Conservation (phyloP, 208 protist genomes). For the Trypanosoma boissoni region DNA sequence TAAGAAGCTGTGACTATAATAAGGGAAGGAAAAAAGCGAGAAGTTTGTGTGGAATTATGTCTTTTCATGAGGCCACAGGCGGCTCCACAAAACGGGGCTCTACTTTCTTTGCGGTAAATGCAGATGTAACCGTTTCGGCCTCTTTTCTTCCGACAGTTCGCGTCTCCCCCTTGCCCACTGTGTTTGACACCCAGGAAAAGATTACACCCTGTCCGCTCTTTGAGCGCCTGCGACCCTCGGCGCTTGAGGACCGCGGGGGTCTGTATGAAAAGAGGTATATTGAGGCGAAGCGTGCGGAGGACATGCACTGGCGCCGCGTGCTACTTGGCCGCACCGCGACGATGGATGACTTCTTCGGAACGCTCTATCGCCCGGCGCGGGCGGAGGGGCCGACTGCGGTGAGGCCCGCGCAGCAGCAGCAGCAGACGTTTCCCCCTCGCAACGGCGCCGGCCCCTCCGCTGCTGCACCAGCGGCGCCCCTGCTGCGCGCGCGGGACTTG, state of each 20-base stretch:
- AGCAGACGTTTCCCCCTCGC: slow-evolving; percentile 1
- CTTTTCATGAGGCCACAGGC: too few species aligned
- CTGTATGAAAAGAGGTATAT: neutral
- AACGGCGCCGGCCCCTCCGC: slow-evolving; percentile 8
- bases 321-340: slow-evolving; percentile 9
- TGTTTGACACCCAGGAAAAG: neutral
- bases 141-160: too few species aligned
- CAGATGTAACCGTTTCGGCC: too few species aligned
- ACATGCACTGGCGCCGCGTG: slow-evolving; percentile 13
- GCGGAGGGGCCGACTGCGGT: slow-evolving; percentile 1
- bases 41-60: too few species aligned
- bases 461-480: slow-evolving; percentile 31
- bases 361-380: slow-evolving; percentile 18
- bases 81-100: too few species aligned
- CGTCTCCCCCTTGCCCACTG: neutral
- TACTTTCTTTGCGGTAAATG: too few species aligned
- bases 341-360: slow-evolving; percentile 30
- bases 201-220: slow-evolving; percentile 29
- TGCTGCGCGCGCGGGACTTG: slow-evolving; percentile 11
- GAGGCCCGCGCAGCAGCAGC: neutral
- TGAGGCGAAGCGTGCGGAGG: slow-evolving; percentile 16
- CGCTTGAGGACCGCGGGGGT: slow-evolving; percentile 11
- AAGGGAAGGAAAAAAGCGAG: too few species aligned
- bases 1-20: neutral
- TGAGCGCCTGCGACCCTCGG: slow-evolving; percentile 31